A percentile compares a stretch with the other conserved stretches of the same genome.
Evolutionary conservation across 306 rosid species (phyloP).

Genomic region (Quercus berberidifolia): DNA sequence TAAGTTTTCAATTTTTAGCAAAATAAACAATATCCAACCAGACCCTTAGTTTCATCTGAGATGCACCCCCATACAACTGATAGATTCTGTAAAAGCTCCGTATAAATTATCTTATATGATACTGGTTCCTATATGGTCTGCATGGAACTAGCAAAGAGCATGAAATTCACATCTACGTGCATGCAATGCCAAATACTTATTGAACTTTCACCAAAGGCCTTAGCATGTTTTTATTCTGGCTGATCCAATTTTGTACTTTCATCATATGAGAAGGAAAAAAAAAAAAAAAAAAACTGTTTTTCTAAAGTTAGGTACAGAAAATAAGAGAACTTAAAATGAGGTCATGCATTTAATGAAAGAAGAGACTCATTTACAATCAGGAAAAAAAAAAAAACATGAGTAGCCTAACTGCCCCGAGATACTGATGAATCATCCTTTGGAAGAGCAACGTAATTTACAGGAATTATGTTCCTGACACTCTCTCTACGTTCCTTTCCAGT

Average conservation of each 20-base stretch:
- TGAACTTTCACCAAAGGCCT: not conserved
- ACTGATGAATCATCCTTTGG: constrained; percentile 63
- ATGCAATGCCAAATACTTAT: not conserved
- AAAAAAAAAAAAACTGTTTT: not conserved
- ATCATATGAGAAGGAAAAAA: not conserved
- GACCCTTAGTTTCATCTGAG: not conserved
- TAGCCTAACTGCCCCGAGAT: constrained; percentile 35
- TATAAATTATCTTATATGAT: not conserved
- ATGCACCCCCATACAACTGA: not conserved
- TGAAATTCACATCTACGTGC: not conserved
- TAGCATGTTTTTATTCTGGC: constrained; percentile 5
- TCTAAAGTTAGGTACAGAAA: not conserved
- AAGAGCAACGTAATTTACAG: constrained; percentile 85
- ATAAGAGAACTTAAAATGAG: not conserved
- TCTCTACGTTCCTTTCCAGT: constrained; percentile 62
- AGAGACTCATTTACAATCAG: constrained; percentile 14
- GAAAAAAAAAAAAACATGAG: not conserved
- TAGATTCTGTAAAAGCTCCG: not conserved
- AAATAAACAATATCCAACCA: accelerated
- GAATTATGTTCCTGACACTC: constrained; percentile 54
- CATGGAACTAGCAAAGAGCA: not conserved
- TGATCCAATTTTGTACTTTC: not conserved
- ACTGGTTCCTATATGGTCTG: not conserved
- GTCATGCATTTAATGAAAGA: not conserved
- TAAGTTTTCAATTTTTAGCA: no score